Base-by-base conservation (phyloP, 177 flowering plant species). In the Telopea speciosissima region DNA sequence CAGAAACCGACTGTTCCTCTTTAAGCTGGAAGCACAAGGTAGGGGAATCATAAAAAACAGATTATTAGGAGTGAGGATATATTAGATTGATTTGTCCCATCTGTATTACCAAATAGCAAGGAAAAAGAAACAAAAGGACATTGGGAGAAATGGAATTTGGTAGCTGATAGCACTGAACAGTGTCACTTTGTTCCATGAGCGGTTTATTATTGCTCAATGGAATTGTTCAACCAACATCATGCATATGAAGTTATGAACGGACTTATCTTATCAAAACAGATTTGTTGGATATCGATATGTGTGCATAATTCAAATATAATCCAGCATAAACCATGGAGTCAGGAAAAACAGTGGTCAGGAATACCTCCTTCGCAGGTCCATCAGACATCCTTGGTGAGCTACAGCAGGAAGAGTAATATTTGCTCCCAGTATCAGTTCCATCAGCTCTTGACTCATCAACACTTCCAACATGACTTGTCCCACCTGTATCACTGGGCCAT, bases 311-410 rank as follows among this genome's bases (percentile, higher is more conserved):
- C 61, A 58, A 49, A 58, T 58, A 58, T n/a, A 58, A 58, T n/a
- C 24, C 23, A 11, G 6, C 61, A 58, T 21, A 58, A 58, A 58
- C 23, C 61, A 58, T 21, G 8, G 23, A 7, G 61, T 3, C 5
- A 3, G n/a, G 6, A 5, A 24, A 26, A 23, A 61, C 22, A 58
- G 24, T 19, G 26, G 26, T 9, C 33, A 21, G 16, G 7, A 58
- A 42, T 88, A 96, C 99, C 97, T 96, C 99, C 70, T 93, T 96
- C 19, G 97, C 76, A 77, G 79, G 85, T 68, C 89, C 96, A 63
- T 93, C 99, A 61, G 95, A 88, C 73, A 84, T 78, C 83, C 93
- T 84, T 10, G 99, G 99, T 1, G 99, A 90, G 81, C 98, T 95
- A 85, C 98, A 90, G 75, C 97, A 89, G 25, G 99, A 95, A 63